Evolutionary conservation across 306 rosid species (phyloP).

Genomic region (Hylodesmum podocarpum): DNA sequence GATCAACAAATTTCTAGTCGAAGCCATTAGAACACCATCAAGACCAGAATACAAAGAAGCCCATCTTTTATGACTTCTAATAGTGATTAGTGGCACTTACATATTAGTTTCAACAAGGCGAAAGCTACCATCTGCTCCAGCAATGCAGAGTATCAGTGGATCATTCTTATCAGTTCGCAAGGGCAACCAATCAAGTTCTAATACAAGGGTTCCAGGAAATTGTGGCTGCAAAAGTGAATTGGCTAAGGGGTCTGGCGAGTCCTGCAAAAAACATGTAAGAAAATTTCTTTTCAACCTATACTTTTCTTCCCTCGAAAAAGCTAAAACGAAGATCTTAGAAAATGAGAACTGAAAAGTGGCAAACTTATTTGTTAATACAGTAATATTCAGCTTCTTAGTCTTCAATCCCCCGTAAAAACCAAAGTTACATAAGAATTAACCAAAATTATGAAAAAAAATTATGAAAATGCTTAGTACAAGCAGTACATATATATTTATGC

Average conservation of each 20-base stretch:
- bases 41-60: slow-evolving; percentile 11
- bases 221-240: slow-evolving; percentile 95
- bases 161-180: slow-evolving; percentile 77
- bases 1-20: slow-evolving; percentile 11
- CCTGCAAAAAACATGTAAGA: slow-evolving; percentile 49
- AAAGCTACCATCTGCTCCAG: slow-evolving; percentile 98
- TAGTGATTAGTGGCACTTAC: slow-evolving; percentile 54
- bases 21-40: slow-evolving; percentile 4
- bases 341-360: slow-evolving; percentile 1
- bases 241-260: slow-evolving; percentile 88
- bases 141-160: slow-evolving; percentile 90
- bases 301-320: background rate
- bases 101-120: slow-evolving; percentile 74
- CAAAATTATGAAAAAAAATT: slow-evolving; percentile 18
- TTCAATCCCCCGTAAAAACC: slow-evolving; percentile 12
- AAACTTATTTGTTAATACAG: slow-evolving; percentile 27
- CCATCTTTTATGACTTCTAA: slow-evolving; percentile 8
- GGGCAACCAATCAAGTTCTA: slow-evolving; percentile 99
- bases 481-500: background rate
- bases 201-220: slow-evolving; percentile 86
- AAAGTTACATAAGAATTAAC: background rate
- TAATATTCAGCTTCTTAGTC: slow-evolving; percentile 12
- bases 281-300: background rate
- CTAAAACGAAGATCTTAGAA: slow-evolving; percentile 1
- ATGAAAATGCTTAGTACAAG: slow-evolving; percentile 19